Evolutionary conservation across 2,329 filamentous ascomycete species (phyloP).

Genomic region (Colletotrichum agaves): DNA sequence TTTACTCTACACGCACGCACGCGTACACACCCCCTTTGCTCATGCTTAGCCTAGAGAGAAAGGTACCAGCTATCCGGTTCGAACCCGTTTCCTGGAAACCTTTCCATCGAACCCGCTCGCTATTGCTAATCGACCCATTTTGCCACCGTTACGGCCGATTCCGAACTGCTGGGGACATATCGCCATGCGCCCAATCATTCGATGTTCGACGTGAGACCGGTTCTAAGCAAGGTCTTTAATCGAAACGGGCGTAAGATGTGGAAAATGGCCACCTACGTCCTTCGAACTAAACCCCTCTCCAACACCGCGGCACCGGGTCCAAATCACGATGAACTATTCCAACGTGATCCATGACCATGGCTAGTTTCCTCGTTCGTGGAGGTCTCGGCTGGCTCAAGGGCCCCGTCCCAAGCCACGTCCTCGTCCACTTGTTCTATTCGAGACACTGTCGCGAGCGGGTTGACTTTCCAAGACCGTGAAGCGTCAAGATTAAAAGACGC

Average conservation of each 20-base stretch:
- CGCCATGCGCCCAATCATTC: neutral
- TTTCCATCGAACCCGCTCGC: neutral
- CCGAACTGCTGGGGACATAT: slow-evolving; percentile 10
- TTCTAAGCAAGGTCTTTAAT: neutral
- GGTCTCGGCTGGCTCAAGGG: neutral
- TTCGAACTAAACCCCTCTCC: neutral
- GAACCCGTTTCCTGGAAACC: slow-evolving; percentile 1
- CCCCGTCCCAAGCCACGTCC: neutral
- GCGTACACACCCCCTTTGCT: slow-evolving; percentile 6
- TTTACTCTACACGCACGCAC: neutral
- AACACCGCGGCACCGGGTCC: slow-evolving; percentile 6
- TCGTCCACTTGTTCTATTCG: no score
- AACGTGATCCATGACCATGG: no score
- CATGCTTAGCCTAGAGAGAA: neutral
- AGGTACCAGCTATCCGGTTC: slow-evolving; percentile 28
- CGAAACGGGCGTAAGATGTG: neutral
- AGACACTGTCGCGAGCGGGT: no score
- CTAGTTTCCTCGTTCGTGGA: no score
- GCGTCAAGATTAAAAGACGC: neutral
- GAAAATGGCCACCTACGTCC: neutral
- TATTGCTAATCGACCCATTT: neutral
- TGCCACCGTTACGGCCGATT: slow-evolving; percentile 9
- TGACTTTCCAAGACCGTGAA: no score
- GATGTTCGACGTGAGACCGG: neutral
- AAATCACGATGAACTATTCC: neutral